Percentiles rank a stretch among this genome's conserved stretches.
phyloP scores from a whole-genome alignment of 805 yeast genomes.

The Myxozyma geophila region DNA sequence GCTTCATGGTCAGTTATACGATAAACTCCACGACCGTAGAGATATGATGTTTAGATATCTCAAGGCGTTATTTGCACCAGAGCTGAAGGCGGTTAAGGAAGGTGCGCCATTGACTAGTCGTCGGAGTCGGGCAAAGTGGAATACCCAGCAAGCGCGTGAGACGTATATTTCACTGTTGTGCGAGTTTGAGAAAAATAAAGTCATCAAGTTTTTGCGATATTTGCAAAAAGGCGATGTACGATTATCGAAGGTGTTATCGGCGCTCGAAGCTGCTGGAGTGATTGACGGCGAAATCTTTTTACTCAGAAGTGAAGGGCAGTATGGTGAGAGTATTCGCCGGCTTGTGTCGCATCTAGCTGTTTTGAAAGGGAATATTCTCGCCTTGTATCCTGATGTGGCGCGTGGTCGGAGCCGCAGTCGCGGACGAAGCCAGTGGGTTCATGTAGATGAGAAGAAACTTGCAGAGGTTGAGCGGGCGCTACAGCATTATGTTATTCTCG shows the following conservation, averaged over 20 bases:
- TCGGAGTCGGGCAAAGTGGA: slow-evolving; percentile 31
- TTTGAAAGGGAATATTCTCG: slow-evolving; percentile 19
- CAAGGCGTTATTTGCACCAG: slow-evolving; percentile 28
- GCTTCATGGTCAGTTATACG: slow-evolving; percentile 29
- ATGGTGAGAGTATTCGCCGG: slow-evolving; percentile 30
- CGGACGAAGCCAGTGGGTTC: slow-evolving; percentile 30
- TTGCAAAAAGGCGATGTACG: slow-evolving; percentile 36
- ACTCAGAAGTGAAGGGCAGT: slow-evolving; percentile 35
- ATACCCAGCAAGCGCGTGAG: slow-evolving; percentile 36
- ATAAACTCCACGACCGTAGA: slow-evolving; percentile 19
- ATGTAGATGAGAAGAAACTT: slow-evolving; percentile 31
- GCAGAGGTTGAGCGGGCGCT: slow-evolving; percentile 25
- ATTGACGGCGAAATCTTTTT: slow-evolving; percentile 37
- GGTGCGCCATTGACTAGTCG: slow-evolving; percentile 9
- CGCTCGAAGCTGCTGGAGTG: slow-evolving; percentile 34
- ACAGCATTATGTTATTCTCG: slow-evolving; percentile 35
- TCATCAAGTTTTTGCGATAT: slow-evolving; percentile 30
- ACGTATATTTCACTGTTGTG: slow-evolving; percentile 35
- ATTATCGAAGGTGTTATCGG: slow-evolving; percentile 29
- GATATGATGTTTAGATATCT: slow-evolving; percentile 32
- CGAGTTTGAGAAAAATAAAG: slow-evolving; percentile 31
- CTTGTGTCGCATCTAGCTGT: slow-evolving; percentile 24
- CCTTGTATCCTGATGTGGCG: slow-evolving; percentile 30
- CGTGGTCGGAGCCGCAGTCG: slow-evolving; percentile 26
- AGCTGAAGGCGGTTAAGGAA: slow-evolving; percentile 19